Conservation (phyloP, 2,329 filamentous ascomycete species). For the Bipolaris zeicola region DNA sequence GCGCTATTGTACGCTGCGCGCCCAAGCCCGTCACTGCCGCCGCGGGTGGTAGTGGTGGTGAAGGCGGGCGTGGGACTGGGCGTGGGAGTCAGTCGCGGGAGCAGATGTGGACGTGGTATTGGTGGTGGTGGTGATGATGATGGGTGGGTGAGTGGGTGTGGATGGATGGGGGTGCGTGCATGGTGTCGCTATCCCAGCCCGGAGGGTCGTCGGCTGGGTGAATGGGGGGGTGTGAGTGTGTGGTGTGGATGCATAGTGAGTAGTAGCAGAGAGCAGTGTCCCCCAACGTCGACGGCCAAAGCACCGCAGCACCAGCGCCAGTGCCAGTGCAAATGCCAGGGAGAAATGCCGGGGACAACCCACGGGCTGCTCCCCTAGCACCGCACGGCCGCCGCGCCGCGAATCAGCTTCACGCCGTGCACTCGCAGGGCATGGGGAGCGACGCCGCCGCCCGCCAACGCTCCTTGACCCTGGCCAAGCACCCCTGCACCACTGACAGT, state of each 20-base stretch:
- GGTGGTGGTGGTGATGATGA: background rate
- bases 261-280: background rate
- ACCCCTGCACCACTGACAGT: slow-evolving; percentile 31
- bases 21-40: background rate
- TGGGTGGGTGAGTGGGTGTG: slow-evolving; percentile 18
- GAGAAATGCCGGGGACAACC: slow-evolving; percentile 22
- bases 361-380: slow-evolving; percentile 17
- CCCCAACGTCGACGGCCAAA: slow-evolving; percentile 12
- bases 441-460: slow-evolving; percentile 30
- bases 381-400: slow-evolving; percentile 27
- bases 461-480: slow-evolving; percentile 26
- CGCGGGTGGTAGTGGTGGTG: background rate
- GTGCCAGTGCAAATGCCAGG: slow-evolving; percentile 1
- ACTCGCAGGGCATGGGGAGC: slow-evolving; percentile 17
- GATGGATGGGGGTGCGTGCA: slow-evolving; percentile 9
- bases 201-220: slow-evolving; percentile 14
- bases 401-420: slow-evolving; percentile 25
- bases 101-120: background rate
- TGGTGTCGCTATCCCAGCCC: background rate
- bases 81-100: background rate
- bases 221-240: slow-evolving; percentile 3
- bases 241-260: too few species aligned
- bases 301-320: background rate
- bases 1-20: background rate
- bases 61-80: background rate